These are phyloP conservation scores for Phytophthora niederhauseri DNA, from an alignment of 352 stramenopile genomes.

Conservation along the genomic window DNA sequence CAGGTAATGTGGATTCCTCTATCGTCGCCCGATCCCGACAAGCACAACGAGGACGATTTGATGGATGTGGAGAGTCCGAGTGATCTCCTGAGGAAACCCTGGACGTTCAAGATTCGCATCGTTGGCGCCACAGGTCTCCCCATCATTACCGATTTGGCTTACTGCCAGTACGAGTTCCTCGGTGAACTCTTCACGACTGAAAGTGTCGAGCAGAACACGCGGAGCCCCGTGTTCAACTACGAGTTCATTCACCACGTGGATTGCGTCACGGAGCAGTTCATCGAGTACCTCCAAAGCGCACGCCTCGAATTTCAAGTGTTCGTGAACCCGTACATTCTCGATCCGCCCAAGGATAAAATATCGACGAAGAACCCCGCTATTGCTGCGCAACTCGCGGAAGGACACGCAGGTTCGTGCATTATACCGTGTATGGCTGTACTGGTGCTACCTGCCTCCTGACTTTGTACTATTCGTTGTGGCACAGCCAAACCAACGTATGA, in stretches of 20 bases:
- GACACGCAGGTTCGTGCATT: conserved; percentile 39
- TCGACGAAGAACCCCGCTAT: conserved; percentile 78
- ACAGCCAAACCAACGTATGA: conserved; percentile 54
- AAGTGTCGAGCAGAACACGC: conserved; percentile 88
- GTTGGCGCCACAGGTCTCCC: conserved; percentile 83
- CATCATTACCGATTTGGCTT: conserved; percentile 90
- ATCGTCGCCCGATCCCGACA: conserved; percentile 71
- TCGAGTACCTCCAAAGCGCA: conserved; percentile 83
- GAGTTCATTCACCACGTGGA: conserved; percentile 87
- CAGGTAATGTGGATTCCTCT: conserved; percentile 91
- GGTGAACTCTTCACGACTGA: conserved; percentile 93
- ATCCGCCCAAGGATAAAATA: conserved; percentile 85
- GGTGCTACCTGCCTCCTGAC: background rate
- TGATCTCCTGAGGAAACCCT: conserved; percentile 89
- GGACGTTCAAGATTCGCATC: conserved; percentile 92
- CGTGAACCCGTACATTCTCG: conserved; percentile 90
- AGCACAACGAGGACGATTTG: conserved; percentile 68
- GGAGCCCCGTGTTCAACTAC: conserved; percentile 92
- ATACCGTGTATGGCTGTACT: background rate
- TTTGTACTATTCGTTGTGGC: background rate
- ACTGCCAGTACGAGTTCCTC: conserved; percentile 94
- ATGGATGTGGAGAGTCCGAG: conserved; percentile 76
- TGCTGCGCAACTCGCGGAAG: conserved; percentile 60
- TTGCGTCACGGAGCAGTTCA: conserved; percentile 88
- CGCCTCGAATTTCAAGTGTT: conserved; percentile 90